These are phyloP conservation scores for Aspergillus eucalypticola DNA, from an alignment of 2,329 filamentous ascomycete genomes.

Conservation along the genomic window DNA sequence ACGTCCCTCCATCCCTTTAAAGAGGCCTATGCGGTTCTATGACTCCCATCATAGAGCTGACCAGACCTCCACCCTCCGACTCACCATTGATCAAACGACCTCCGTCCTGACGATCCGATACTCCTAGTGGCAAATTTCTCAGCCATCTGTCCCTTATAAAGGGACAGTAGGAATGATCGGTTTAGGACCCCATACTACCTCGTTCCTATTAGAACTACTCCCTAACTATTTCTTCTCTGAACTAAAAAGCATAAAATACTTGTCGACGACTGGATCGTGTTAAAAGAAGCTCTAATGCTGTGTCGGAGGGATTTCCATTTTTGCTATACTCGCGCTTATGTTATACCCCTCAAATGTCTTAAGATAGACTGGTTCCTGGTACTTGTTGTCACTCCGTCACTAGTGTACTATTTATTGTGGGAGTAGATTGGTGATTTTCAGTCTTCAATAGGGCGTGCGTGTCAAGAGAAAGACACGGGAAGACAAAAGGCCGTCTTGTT, in stretches of 20 bases:
- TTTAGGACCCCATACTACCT: neutral
- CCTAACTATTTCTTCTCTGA: neutral
- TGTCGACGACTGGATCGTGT: neutral
- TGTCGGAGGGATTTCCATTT: neutral
- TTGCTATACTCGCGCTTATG: neutral
- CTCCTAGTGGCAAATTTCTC: neutral
- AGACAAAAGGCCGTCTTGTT: neutral
- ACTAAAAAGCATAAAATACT: neutral
- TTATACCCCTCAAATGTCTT: neutral
- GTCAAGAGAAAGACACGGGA: neutral
- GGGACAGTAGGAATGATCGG: neutral
- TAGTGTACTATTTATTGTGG: neutral
- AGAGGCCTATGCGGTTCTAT: neutral
- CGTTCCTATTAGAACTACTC: too few species aligned
- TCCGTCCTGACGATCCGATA: neutral
- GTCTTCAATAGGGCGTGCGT: neutral
- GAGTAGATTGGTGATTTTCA: neutral
- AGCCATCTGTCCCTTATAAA: neutral
- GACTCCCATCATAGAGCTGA: neutral
- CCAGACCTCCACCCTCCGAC: neutral
- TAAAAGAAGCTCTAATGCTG: neutral
- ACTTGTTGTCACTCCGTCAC: neutral
- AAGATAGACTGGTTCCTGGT: neutral
- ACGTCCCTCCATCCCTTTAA: constrained; percentile 9
- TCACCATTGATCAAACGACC: neutral